Evolutionary conservation across 495 filamentous ascomycete species (phyloP), one percentile per base, ranked within the genome.

Genomic region (Friedmanniomyces simplex): DNA sequence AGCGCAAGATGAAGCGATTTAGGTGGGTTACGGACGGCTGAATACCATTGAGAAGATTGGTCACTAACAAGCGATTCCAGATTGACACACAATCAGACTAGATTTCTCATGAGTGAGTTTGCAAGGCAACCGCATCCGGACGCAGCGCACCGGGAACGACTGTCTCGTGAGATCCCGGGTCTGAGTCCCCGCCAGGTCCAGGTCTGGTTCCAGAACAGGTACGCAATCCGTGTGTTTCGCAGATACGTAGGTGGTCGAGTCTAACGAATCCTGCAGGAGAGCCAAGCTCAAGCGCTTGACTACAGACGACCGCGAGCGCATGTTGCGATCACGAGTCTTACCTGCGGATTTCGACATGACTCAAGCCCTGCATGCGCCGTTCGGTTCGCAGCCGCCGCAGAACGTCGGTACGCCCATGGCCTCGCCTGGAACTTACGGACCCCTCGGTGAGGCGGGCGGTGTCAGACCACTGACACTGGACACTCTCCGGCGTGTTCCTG

Each of bases 201-300:
- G 74, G 91, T 97, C 57, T 97, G 91, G 91, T 97, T 97, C 71
- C 91, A 97, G 72, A 97, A 97, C 72, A 82, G 91, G 91, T 95
- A 78, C 62, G 78, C 54, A 53, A 18, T 20, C 2, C 4, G 16
- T 25, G 26, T n/a, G 7, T 32, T 13, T 20, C 49, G 25, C 18
- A 25, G 46, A 52, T 24, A 26, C 46, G n/a, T n/a, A n/a, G 12
- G n/a, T 32, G 30, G 20, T 8, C 7, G 11, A 32, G 4, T 18
- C 47, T 54, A 22, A 54, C 47, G 20, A 45, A n/a, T 10, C 21
- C 25, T 21, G 16, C 59, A 97, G 91, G 73, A 77, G 91, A 69
- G 91, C 91, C 22, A 97, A 97, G 72, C 83, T 96, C 68, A 97
- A 96, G 79, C 84, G 91, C 57, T 76, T 97, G 59, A 95, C 86